Evolutionary conservation across 495 filamentous ascomycete genomes (phyloP).

Genomic region (Hamigera avellanea): DNA sequence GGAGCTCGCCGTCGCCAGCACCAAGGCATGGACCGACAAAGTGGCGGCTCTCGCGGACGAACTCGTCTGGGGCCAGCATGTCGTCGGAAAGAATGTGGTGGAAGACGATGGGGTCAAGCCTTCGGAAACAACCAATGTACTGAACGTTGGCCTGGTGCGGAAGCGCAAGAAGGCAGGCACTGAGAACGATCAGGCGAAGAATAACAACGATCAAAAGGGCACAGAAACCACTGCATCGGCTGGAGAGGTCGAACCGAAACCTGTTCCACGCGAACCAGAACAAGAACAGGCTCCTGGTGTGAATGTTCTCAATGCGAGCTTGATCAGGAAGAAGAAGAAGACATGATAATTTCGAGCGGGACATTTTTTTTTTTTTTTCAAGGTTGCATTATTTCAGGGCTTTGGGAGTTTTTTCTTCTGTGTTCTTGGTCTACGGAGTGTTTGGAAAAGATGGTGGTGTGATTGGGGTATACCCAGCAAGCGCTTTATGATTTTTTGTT

Average conservation of each 20-base stretch:
- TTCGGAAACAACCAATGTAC: conserved; percentile 23
- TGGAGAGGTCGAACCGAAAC: conserved; percentile 15
- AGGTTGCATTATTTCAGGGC: neutral
- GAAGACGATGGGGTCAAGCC: conserved; percentile 14
- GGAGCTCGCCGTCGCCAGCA: conserved; percentile 56
- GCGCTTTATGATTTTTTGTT: too few relatives aligned
- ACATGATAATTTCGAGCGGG: neutral
- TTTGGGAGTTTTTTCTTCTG: neutral
- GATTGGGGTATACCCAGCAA: too few relatives aligned
- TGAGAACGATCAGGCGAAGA: conserved; percentile 4
- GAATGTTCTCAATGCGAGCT: conserved; percentile 44
- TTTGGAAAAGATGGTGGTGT: too few relatives aligned
- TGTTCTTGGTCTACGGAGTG: too few relatives aligned
- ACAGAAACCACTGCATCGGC: too few relatives aligned
- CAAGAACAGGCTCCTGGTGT: conserved; percentile 26
- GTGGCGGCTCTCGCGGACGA: conserved; percentile 40
- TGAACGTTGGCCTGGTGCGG: conserved; percentile 37
- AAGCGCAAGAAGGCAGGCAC: conserved; percentile 33
- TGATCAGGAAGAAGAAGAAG: conserved; percentile 54
- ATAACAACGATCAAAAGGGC: conserved; percentile 1
- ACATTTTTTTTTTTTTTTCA: neutral
- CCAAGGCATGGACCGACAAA: conserved; percentile 59
- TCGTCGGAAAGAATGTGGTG: conserved; percentile 33
- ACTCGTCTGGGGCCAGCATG: conserved; percentile 41
- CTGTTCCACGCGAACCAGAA: conserved; percentile 12